Base-by-base conservation (phyloP, 176 grass and related monocot species). In the Oryza glaberrima region DNA sequence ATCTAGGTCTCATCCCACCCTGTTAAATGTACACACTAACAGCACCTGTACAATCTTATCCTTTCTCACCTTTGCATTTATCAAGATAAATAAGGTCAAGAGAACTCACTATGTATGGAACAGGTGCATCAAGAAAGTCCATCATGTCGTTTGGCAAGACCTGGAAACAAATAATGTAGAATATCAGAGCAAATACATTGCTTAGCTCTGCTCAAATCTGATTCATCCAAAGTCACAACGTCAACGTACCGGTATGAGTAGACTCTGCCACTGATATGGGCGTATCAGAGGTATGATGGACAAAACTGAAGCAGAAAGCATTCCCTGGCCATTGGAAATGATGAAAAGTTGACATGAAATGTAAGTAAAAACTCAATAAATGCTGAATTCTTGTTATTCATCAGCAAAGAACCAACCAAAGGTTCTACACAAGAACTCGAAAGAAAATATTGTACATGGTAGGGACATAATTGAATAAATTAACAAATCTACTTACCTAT, bases 111-210 rank as follows among this genome's bases (percentile, higher is more conserved):
- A 99, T 91, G 72, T 90, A 99, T 64, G 97, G 97, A 91, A 99
- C 97, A 77, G 97, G 97, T 26, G 97, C 97, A 86, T 99, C 97
- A 47, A 99, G 81, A 92, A 99, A 99, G 67, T 99, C 97, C 84
- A 96, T 72, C 86, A 99, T 99, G 82, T 99, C 91, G 80, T 84
- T 78, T 67, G 97, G 97, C 81, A 99, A 92, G 92, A 99, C 86
- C 97, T 99, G 78, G 19, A 92, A 49, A 85, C 45, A 23, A 74
- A 20, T 58, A 66, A 83, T 44, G 67, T 52, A 73, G 5, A 65
- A 90, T 56, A 46, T 67, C 75, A 75, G 4, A 75, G 34, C 66
- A 60, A 74, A 67, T 82, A 78, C 70, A 88, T 76, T 17, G 67
- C 11, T 7, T 17, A 82, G 6, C 51, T 67, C 14, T 63, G 69